Base-by-base conservation (phyloP, 208 protist species). In the Jaenimonas drosophilae region DNA sequence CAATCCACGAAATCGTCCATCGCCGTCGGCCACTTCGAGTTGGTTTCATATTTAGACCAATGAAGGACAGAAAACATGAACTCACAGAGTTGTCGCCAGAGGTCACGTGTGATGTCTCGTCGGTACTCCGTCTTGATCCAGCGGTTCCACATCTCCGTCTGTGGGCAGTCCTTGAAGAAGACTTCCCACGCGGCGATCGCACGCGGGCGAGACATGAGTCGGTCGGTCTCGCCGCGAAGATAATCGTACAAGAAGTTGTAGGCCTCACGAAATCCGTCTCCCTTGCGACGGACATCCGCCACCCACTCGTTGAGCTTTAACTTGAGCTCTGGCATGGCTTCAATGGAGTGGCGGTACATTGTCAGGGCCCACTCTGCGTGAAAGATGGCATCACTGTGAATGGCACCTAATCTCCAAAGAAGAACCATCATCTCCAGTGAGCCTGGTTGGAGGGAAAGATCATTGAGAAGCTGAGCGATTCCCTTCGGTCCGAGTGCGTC, bases 221-320 rank as follows among this genome's bases (percentile, higher is more conserved):
- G 76, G 32, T 74, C 65, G 6, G 70, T 58, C 42, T 95, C 87
- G 16, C 83, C 83, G 23, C 87, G 67, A 32, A 91, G 56, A 42
- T 76, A 91, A 57, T 95, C 87, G 55, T 92, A 95, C 9, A 89
- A 24, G 34, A 78, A 82, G 46, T 76, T 76, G 53, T 89, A 91
- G 61, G 90, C 86, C 7, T 82, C 64, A 6, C 48, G 45, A 37
- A 89, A 95, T 14, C 23, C 6, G 19, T 46, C 39, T 58, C 26
- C 39, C 26, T 42, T 48, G n/a, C 40, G 28, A 28, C 56, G 52
- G 19, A 84, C 69, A 4, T 87, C 60, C n/a, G 59, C 54, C 4
- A 65, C 65, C 72, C 76, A 91, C 21, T 78, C 72, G 0, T 11
- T 17, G 14, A 84, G 19, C 14, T 61, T 55, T 24, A 49, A 16